Conservation (phyloP, 139 green algal genomes). For the Haematococcus lacustris region DNA sequence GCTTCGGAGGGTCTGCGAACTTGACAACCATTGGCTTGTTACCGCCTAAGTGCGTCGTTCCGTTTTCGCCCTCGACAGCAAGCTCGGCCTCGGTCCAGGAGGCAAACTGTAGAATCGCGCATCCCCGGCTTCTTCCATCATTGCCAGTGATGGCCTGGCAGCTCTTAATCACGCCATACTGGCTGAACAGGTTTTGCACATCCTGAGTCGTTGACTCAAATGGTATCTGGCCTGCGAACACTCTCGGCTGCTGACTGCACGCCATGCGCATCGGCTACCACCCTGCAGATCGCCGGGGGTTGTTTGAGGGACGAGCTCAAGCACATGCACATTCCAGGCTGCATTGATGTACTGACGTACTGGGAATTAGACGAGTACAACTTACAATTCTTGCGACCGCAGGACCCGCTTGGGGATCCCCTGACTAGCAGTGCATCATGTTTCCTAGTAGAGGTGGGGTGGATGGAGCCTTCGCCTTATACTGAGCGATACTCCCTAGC, state of each 20-base stretch:
- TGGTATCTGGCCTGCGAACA: conserved; percentile 65
- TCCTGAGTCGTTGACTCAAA: conserved; percentile 53
- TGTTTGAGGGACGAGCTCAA: no score
- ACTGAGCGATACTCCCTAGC: no score
- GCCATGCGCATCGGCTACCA: no score
- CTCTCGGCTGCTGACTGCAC: conserved; percentile 9
- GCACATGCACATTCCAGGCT: no score
- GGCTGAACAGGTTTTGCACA: conserved; percentile 55
- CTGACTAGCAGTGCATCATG: no score
- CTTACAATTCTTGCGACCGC: no score
- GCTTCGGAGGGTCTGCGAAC: conserved; percentile 71
- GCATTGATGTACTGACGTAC: no score
- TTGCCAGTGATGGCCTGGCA: conserved; percentile 54
- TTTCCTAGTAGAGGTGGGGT: no score
- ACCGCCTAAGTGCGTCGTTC: conserved; percentile 38
- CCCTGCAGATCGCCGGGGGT: no score
- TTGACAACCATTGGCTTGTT: conserved; percentile 62
- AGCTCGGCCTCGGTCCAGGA: conserved; percentile 59
- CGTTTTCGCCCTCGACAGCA: conserved; percentile 61
- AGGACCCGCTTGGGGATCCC: no score
- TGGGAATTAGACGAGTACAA: no score
- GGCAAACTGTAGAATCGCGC: conserved; percentile 76
- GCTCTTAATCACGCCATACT: conserved; percentile 64
- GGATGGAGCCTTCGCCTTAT: no score
- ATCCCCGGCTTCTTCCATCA: conserved; percentile 65